Conservation (phyloP, 2,329 filamentous ascomycete genomes). For the Aureobasidium sp. region DNA sequence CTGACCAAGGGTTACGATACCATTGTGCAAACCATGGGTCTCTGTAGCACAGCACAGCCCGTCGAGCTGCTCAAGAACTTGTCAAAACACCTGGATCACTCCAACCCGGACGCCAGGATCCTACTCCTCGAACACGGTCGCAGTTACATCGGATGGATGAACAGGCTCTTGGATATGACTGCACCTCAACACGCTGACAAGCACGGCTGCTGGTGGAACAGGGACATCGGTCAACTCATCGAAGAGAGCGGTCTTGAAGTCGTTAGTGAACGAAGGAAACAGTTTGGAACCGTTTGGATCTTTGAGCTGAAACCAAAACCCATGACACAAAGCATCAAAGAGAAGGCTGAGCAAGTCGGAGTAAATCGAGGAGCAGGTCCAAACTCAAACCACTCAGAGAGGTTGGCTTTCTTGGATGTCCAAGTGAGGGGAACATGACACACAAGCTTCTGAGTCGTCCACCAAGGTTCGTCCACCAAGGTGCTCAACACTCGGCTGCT, state of each 20-base stretch:
- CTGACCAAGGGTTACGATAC: constrained; percentile 38
- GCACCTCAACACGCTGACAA: constrained; percentile 41
- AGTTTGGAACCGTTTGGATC: constrained; percentile 44
- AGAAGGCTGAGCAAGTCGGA: background rate
- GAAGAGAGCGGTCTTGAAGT: constrained; percentile 41
- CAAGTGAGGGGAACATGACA: constrained; percentile 1
- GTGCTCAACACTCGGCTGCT: background rate
- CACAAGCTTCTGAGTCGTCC: background rate
- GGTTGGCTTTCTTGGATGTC: constrained; percentile 10
- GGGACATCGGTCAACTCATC: constrained; percentile 42
- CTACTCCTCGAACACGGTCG: constrained; percentile 44
- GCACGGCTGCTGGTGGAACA: constrained; percentile 47
- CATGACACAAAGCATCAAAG: background rate
- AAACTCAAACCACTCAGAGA: background rate
- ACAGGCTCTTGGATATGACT: constrained; percentile 37
- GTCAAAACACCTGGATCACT: constrained; percentile 29
- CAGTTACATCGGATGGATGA: constrained; percentile 40
- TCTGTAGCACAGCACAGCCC: constrained; percentile 41
- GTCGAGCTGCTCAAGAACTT: constrained; percentile 38
- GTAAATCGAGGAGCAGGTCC: background rate
- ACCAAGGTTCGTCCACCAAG: constrained; percentile 3
- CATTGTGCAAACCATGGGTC: constrained; percentile 44
- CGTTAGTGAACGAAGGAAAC: constrained; percentile 36
- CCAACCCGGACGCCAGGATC: constrained; percentile 38
- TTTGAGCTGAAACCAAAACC: constrained; percentile 36